A percentile compares a stretch with the other conserved stretches of the same genome.
These are phyloP conservation scores for Hansenula sp. DNA, from an alignment of 1,139 yeast genomes.

Conservation along the genomic window DNA sequence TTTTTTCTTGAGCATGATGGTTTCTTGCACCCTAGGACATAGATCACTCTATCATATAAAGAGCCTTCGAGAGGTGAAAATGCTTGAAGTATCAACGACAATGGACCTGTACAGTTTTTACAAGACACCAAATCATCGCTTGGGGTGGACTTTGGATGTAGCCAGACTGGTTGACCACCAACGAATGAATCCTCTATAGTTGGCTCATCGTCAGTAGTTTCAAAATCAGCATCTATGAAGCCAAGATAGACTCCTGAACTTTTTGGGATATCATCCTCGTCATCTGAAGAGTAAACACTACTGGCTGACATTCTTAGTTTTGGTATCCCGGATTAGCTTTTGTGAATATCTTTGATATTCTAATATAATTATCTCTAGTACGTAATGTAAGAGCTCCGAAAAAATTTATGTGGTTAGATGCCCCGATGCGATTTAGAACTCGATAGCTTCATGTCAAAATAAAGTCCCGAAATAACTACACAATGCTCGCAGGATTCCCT, in stretches of 20 bases:
- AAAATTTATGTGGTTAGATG: too few relatives aligned
- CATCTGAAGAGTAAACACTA: slow-evolving; percentile 22
- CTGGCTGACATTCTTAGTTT: slow-evolving; percentile 9
- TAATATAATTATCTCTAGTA: neutral
- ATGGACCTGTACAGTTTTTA: slow-evolving; percentile 53
- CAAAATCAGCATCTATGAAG: slow-evolving; percentile 49
- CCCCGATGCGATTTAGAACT: too few relatives aligned
- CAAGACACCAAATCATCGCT: slow-evolving; percentile 50
- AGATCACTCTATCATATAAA: slow-evolving; percentile 77
- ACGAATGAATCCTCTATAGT: slow-evolving; percentile 71
- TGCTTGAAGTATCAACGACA: slow-evolving; percentile 75
- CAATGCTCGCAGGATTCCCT: too few relatives aligned
- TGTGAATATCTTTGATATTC: neutral
- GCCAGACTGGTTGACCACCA: slow-evolving; percentile 71
- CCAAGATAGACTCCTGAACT: slow-evolving; percentile 46
- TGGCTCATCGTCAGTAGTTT: slow-evolving; percentile 36
- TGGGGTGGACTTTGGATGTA: slow-evolving; percentile 56
- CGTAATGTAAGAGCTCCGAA: too few relatives aligned
- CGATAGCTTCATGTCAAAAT: too few relatives aligned
- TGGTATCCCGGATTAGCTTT: neutral
- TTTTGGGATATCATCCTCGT: slow-evolving; percentile 20
- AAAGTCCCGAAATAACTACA: too few relatives aligned
- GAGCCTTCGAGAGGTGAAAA: slow-evolving; percentile 71
- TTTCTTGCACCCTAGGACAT: slow-evolving; percentile 71
- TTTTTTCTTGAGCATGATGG: slow-evolving; percentile 60